These are phyloP conservation scores for Halteria grandinella DNA, from an alignment of 73 alveolate species.

Conservation along the genomic window DNA sequence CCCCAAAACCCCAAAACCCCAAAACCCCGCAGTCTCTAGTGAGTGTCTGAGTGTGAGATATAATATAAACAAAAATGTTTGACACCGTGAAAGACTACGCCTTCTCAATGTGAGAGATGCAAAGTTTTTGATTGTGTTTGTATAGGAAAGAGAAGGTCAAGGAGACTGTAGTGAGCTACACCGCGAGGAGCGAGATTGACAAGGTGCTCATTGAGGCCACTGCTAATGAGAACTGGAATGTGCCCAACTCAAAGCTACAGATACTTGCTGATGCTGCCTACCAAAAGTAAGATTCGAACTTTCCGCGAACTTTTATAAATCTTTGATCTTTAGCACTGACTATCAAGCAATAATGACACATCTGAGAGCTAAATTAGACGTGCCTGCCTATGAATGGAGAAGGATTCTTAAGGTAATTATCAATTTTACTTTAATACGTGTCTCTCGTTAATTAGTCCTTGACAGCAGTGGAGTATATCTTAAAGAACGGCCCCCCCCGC, in stretches of 20 bases:
- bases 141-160: conserved; percentile 37
- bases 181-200: conserved; percentile 55
- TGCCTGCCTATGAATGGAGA: conserved; percentile 76
- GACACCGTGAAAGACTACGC: conserved; percentile 47
- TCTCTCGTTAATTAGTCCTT: conserved; percentile 12
- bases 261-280: conserved; percentile 70
- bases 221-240: conserved; percentile 74
- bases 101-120: conserved; percentile 9
- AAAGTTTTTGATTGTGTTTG: neutral
- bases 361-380: conserved; percentile 41
- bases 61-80: conserved; percentile 9
- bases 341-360: conserved; percentile 57
- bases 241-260: conserved; percentile 69
- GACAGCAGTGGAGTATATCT: conserved; percentile 56
- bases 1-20: too few relatives aligned
- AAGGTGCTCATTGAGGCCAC: conserved; percentile 67
- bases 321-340: conserved; percentile 40
- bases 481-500: conserved; percentile 71
- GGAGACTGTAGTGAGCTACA: conserved; percentile 32
- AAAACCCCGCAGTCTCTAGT: too few relatives aligned
- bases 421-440: neutral
- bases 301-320: neutral
- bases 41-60: too few relatives aligned
- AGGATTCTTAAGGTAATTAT: conserved; percentile 58
- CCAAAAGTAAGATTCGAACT: conserved; percentile 14